phyloP scores from a whole-genome alignment of 2,329 filamentous ascomycete species.

The Fusarium illudens region DNA sequence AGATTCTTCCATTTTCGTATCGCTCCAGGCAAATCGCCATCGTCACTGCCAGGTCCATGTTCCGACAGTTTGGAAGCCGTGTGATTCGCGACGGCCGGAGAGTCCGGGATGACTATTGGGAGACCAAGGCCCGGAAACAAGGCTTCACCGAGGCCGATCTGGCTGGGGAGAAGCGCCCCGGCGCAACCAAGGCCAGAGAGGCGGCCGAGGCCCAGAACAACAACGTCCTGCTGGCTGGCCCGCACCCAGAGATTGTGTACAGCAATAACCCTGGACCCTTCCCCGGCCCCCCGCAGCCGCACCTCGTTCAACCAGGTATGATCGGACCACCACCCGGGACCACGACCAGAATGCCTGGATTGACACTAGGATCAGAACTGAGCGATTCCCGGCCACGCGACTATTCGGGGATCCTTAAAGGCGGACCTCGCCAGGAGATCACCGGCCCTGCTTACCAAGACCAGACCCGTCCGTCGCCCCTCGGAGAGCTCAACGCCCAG shows the following conservation, averaged over 20 bases:
- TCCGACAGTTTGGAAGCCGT: slow-evolving; percentile 95
- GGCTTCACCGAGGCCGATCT: slow-evolving; percentile 97
- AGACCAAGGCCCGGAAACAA: slow-evolving; percentile 94
- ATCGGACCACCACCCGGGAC: slow-evolving; percentile 70
- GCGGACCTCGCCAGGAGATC: slow-evolving; percentile 88
- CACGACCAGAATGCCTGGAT: slow-evolving; percentile 80
- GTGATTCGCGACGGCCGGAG: slow-evolving; percentile 89
- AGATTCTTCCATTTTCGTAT: slow-evolving; percentile 96
- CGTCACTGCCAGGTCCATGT: slow-evolving; percentile 97
- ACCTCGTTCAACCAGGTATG: slow-evolving; percentile 77
- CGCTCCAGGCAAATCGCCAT: slow-evolving; percentile 98
- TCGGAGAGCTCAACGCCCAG: slow-evolving; percentile 83
- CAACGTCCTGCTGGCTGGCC: slow-evolving; percentile 68
- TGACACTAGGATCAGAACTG: slow-evolving; percentile 81
- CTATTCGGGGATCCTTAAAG: slow-evolving; percentile 79
- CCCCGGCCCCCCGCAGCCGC: slow-evolving; percentile 72
- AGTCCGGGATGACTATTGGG: slow-evolving; percentile 98
- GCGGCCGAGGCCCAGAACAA: slow-evolving; percentile 72
- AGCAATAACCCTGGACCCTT: slow-evolving; percentile 75
- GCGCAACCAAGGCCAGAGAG: slow-evolving; percentile 87
- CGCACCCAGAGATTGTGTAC: slow-evolving; percentile 89
- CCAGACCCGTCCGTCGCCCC: slow-evolving; percentile 77
- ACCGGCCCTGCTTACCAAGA: slow-evolving; percentile 89
- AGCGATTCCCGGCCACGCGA: slow-evolving; percentile 81
- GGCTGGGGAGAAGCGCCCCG: slow-evolving; percentile 94